phyloP scores from a whole-genome alignment of 2,329 filamentous ascomycete genomes.

The Fusarium udum region DNA sequence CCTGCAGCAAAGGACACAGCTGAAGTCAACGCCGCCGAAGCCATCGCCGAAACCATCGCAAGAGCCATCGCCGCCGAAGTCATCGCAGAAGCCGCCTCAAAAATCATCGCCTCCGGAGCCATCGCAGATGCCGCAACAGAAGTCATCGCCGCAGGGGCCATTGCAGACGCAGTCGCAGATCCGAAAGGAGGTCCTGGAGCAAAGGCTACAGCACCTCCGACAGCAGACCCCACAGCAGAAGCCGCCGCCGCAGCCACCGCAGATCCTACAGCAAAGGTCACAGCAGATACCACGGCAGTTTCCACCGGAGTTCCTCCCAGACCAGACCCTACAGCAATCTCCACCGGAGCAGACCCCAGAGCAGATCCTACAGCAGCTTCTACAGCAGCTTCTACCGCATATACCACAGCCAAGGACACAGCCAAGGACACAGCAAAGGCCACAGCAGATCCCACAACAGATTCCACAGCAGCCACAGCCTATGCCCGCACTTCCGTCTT shows the following conservation, averaged over 20 bases:
- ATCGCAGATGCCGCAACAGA: no score
- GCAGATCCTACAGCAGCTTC: not conserved
- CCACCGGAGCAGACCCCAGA: not conserved
- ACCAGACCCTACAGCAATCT: not conserved
- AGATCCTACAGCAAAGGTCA: no score
- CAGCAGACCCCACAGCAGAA: no score
- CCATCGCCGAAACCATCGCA: not conserved
- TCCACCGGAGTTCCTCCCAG: no score
- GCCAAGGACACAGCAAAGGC: not conserved
- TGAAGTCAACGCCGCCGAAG: not conserved
- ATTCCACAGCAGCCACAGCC: not conserved
- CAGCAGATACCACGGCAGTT: no score
- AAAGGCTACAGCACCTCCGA: not conserved
- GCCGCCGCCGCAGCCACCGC: no score
- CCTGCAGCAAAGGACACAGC: not conserved
- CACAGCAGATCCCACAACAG: not conserved
- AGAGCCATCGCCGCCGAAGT: no score
- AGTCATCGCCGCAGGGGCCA: no score
- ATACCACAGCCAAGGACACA: no score
- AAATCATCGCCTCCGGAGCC: no score
- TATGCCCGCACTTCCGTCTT: not conserved
- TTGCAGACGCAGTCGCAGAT: not conserved
- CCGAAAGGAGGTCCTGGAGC: not conserved
- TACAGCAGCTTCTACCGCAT: not conserved
- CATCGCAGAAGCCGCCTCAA: no score